A percentile compares a stretch with the other conserved stretches of the same genome.
phyloP scores from a whole-genome alignment of 1,139 yeast species.

The Hansenula sp. region DNA sequence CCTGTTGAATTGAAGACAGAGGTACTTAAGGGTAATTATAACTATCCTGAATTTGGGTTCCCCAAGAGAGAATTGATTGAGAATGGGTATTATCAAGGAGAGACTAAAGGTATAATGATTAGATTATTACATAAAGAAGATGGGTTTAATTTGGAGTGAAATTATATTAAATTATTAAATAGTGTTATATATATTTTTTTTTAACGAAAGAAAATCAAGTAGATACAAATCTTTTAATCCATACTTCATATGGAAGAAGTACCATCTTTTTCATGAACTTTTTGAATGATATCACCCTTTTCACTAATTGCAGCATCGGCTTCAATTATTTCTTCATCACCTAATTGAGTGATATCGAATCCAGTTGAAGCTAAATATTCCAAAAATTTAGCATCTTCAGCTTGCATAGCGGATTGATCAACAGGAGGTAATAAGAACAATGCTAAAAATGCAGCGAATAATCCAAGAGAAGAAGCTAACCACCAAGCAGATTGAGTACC shows the following conservation, averaged over 20 bases:
- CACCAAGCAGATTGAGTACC: constrained; percentile 79
- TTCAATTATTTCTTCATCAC: constrained; percentile 14
- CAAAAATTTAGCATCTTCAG: constrained; percentile 71
- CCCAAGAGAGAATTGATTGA: constrained; percentile 9
- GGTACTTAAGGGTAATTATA: constrained; percentile 7
- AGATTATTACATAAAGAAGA: constrained; percentile 6
- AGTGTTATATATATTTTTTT: not conserved
- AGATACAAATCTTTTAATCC: too few species aligned
- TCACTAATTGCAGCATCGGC: constrained; percentile 1
- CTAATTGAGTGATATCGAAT: constrained; percentile 43
- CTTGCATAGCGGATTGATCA: constrained; percentile 76
- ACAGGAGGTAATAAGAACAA: constrained; percentile 74
- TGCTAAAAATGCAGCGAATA: constrained; percentile 67
- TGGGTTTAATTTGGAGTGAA: not conserved
- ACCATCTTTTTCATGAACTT: constrained; percentile 3
- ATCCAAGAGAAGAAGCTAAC: constrained; percentile 73
- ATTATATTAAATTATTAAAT: not conserved
- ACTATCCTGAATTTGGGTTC: constrained; percentile 9
- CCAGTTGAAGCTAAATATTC: constrained; percentile 59
- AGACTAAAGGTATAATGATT: constrained; percentile 9
- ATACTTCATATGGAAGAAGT: not conserved
- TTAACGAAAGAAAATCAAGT: not conserved
- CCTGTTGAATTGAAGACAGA: constrained; percentile 25
- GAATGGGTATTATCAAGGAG: constrained; percentile 9
- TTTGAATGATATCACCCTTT: not conserved